These are phyloP conservation scores for Pichia cephalocereana DNA, from an alignment of 805 yeast species.

Conservation along the genomic window DNA sequence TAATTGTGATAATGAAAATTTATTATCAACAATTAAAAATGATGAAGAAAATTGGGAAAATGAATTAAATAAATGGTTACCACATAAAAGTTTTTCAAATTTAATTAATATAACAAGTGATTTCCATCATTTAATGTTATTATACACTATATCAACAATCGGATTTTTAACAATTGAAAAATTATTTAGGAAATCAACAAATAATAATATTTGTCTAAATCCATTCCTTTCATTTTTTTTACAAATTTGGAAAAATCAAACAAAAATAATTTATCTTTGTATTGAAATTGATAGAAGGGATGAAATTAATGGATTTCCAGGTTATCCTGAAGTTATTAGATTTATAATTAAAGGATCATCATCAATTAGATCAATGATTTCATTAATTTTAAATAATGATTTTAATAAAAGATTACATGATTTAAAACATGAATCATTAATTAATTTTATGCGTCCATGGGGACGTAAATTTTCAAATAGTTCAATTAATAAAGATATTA, in stretches of 20 bases:
- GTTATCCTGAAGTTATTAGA: conserved; percentile 37
- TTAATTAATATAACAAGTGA: conserved; percentile 18
- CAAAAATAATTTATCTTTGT: conserved; percentile 49
- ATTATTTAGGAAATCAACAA: conserved; percentile 24
- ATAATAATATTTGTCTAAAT: conserved; percentile 32
- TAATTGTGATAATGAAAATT: conserved; percentile 35
- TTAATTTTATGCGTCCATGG: conserved; percentile 57
- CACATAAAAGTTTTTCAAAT: conserved; percentile 22
- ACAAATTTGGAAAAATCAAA: conserved; percentile 58
- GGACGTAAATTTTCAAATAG: conserved; percentile 57
- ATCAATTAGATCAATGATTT: conserved; percentile 52
- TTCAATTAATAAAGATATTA: conserved; percentile 46
- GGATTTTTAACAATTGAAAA: conserved; percentile 37
- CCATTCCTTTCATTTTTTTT: conserved; percentile 55
- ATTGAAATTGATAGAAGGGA: conserved; percentile 48
- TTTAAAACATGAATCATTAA: conserved; percentile 46
- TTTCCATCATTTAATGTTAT: conserved; percentile 31
- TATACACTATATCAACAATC: conserved; percentile 37
- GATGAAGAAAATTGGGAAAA: conserved; percentile 29
- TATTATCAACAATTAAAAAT: conserved; percentile 32
- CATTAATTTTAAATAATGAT: conserved; percentile 49
- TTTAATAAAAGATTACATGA: conserved; percentile 40
- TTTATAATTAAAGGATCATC: conserved; percentile 53
- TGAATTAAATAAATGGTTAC: conserved; percentile 29
- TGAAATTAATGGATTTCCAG: conserved; percentile 32